These are phyloP conservation scores for Eutypa lata DNA, from an alignment of 2,329 filamentous ascomycete genomes.

Conservation along the genomic window DNA sequence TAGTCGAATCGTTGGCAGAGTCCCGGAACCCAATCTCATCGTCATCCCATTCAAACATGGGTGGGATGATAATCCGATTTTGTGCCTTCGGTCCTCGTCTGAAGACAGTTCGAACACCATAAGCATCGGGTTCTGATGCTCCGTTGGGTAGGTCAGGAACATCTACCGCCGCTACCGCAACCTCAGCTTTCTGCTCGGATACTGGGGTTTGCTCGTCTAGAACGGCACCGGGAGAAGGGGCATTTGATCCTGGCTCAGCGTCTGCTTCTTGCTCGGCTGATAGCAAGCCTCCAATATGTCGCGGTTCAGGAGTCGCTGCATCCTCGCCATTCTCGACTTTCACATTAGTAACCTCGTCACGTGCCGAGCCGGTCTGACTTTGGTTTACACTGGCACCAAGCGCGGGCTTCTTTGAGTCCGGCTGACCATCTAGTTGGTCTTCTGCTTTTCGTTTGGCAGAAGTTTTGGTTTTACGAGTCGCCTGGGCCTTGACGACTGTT, in stretches of 20 bases:
- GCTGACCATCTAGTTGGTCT: constrained; percentile 47
- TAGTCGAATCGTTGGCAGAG: constrained; percentile 52
- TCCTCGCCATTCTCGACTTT: constrained; percentile 27
- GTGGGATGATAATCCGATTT: constrained; percentile 53
- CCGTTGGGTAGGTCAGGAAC: constrained; percentile 36
- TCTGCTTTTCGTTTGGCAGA: constrained; percentile 49
- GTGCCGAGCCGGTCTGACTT: neutral
- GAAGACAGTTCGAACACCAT: constrained; percentile 47
- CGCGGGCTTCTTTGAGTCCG: constrained; percentile 46
- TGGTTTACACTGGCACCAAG: constrained; percentile 27
- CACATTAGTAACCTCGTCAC: neutral
- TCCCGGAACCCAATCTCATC: constrained; percentile 60
- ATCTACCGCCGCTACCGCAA: constrained; percentile 19
- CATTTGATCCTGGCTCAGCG: constrained; percentile 31
- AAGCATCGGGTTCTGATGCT: constrained; percentile 47
- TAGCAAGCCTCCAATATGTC: constrained; percentile 38
- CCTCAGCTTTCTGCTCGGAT: constrained; percentile 18
- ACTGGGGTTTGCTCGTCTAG: constrained; percentile 15
- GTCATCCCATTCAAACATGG: constrained; percentile 45
- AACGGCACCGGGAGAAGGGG: constrained; percentile 21
- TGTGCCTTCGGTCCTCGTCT: constrained; percentile 39
- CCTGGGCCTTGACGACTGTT: constrained; percentile 24
- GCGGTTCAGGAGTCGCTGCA: constrained; percentile 29
- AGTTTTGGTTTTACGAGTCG: constrained; percentile 27
- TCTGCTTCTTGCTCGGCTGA: constrained; percentile 31